phyloP scores from a whole-genome alignment of 495 filamentous ascomycete species.

The Aspergillus heteromorphus region DNA sequence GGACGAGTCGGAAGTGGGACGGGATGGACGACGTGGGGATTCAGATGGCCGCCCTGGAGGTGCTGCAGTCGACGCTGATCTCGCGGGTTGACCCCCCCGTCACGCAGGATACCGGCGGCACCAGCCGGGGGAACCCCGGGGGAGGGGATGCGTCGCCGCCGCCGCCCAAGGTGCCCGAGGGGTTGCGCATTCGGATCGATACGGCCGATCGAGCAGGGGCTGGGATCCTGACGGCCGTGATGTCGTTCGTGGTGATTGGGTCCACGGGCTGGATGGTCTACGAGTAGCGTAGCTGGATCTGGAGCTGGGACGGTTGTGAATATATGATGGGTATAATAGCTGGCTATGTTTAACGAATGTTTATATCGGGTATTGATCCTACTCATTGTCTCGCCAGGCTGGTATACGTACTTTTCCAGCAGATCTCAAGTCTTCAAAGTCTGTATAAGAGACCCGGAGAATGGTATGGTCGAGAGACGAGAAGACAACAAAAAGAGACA shows the following conservation, averaged over 20 bases:
- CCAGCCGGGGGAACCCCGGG: constrained; percentile 63
- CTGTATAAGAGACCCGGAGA: too few relatives aligned
- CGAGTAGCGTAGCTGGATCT: constrained; percentile 27
- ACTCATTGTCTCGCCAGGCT: too few relatives aligned
- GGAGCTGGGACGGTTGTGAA: too few relatives aligned
- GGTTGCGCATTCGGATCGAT: constrained; percentile 17
- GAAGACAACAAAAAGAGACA: too few relatives aligned
- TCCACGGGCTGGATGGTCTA: constrained; percentile 29
- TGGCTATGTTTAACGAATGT: too few relatives aligned
- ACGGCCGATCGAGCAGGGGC: constrained; percentile 30
- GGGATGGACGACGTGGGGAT: constrained; percentile 58
- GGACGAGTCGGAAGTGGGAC: constrained; percentile 52
- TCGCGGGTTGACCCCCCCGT: constrained; percentile 46
- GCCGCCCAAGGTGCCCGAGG: constrained; percentile 7
- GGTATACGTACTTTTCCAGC: too few relatives aligned
- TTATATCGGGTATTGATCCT: too few relatives aligned
- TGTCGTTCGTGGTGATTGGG: constrained; percentile 24
- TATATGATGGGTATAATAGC: too few relatives aligned
- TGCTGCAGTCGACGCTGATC: constrained; percentile 59
- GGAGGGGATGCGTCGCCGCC: constrained; percentile 43
- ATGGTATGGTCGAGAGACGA: too few relatives aligned
- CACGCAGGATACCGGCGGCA: constrained; percentile 64
- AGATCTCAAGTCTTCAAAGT: too few relatives aligned
- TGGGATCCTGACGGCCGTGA: constrained; percentile 28
- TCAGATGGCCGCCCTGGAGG: constrained; percentile 66